Conservation (phyloP, 345 rosid genomes). For the Eucalyptus tenuipes region DNA sequence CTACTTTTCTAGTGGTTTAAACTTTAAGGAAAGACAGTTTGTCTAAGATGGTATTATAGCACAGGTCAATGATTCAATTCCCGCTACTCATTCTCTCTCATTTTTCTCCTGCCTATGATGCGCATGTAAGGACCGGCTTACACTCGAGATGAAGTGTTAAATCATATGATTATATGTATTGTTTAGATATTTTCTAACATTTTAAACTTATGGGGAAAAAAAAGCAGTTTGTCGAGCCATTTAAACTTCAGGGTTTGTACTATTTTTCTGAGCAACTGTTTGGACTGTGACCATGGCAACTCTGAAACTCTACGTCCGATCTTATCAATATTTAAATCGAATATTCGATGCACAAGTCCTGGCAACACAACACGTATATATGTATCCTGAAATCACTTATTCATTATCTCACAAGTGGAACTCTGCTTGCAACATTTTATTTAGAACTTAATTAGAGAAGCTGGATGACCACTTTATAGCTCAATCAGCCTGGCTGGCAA, state of each 20-base stretch:
- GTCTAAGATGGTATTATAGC: not conserved
- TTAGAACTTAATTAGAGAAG: not conserved
- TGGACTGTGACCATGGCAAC: not conserved
- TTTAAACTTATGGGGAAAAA: not conserved
- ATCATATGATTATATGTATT: not conserved
- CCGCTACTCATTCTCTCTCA: not conserved
- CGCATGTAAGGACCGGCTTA: not conserved
- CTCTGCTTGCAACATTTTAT: not conserved
- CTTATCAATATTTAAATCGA: not conserved
- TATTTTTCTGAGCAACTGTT: not conserved
- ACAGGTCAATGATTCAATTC: not conserved
- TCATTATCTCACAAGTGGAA: not conserved
- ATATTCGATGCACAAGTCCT: not conserved
- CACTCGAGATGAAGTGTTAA: not conserved
- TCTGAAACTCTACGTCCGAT: not conserved
- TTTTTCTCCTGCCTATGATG: not conserved
- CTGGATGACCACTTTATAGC: not conserved
- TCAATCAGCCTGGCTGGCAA: not conserved
- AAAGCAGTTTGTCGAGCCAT: not conserved
- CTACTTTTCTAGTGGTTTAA: not conserved
- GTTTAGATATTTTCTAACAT: not conserved
- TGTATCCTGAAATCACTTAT: not conserved
- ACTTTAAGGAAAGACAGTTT: not conserved
- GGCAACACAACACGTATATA: not conserved
- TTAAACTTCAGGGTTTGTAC: too few species aligned